Conservation (phyloP, 371 early-diverging fungal species). For the Rhizopus sp. region DNA sequence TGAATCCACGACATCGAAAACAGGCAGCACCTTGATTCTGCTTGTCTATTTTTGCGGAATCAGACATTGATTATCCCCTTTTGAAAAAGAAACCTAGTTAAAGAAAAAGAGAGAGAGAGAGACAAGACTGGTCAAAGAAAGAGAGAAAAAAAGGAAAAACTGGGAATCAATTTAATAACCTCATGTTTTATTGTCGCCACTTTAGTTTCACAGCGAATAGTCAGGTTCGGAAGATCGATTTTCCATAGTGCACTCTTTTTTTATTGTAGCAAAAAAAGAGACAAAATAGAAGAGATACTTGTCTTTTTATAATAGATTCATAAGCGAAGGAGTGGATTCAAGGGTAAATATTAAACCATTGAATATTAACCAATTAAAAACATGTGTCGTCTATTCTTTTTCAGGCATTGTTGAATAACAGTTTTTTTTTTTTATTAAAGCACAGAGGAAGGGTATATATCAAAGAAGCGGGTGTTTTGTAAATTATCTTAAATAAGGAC, state of each 20-base stretch:
- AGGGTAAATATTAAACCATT: too few relatives aligned
- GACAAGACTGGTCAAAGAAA: not conserved
- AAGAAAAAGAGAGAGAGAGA: not conserved
- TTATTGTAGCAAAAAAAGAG: not conserved
- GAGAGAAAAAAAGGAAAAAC: not conserved
- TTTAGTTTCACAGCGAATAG: slow-evolving; percentile 1
- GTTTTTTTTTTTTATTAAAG: too few relatives aligned
- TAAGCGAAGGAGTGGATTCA: too few relatives aligned
- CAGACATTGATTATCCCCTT: not conserved
- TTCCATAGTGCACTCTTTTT: not conserved
- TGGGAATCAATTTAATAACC: not conserved
- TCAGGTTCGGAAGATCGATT: not conserved
- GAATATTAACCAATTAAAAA: too few relatives aligned
- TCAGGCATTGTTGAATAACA: too few relatives aligned
- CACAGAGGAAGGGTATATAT: too few relatives aligned
- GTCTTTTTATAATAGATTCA: not conserved
- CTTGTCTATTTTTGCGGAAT: slow-evolving; percentile 1
- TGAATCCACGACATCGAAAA: slow-evolving; percentile 38
- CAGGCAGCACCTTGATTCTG: slow-evolving; percentile 30
- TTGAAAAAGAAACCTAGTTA: not conserved
- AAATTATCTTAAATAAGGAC: slow-evolving; percentile 7
- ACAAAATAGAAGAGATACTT: not conserved
- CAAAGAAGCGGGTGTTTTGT: too few relatives aligned
- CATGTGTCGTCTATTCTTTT: too few relatives aligned
- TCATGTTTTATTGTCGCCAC: slow-evolving; percentile 5